phyloP scores from a whole-genome alignment of 2,329 filamentous ascomycete genomes.

The Aspergillus pseudoviridinutans region DNA sequence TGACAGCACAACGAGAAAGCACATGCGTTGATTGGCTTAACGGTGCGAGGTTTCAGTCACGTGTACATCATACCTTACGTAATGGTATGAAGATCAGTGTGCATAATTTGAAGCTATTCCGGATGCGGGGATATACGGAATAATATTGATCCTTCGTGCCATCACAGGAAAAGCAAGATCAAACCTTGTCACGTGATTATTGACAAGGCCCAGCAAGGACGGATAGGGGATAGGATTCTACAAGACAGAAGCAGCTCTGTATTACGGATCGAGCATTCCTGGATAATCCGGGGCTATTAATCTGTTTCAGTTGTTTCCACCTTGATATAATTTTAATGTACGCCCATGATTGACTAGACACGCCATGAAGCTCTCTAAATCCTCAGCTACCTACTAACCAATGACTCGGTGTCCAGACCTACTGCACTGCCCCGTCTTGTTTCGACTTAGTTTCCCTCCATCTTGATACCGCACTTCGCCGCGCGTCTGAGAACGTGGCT shows the following conservation, averaged over 20 bases:
- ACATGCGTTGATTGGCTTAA: conserved; percentile 9
- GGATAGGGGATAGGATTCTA: background rate
- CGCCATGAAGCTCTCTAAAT: background rate
- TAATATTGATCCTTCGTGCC: conserved; percentile 3
- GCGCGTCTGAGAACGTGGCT: conserved; percentile 28
- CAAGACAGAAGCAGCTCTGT: background rate
- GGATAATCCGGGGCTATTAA: background rate
- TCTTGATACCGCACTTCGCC: conserved; percentile 23
- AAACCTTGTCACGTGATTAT: conserved; percentile 27
- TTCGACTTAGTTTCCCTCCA: conserved; percentile 2
- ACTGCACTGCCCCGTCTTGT: conserved; percentile 4
- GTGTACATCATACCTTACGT: conserved; percentile 13
- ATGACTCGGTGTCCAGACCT: background rate
- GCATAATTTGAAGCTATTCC: conserved; percentile 7
- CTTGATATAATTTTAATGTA: background rate
- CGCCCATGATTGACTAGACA: background rate
- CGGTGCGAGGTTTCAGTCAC: conserved; percentile 27
- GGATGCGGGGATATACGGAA: conserved; percentile 12
- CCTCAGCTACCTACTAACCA: background rate
- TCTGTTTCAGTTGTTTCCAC: background rate
- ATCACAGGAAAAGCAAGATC: conserved; percentile 1
- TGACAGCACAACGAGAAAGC: background rate
- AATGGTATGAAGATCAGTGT: background rate
- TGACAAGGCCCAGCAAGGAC: conserved; percentile 5
- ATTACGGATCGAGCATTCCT: background rate